phyloP scores from a whole-genome alignment of 106 monocot genomes.

The Apostasia shenzhenica region DNA sequence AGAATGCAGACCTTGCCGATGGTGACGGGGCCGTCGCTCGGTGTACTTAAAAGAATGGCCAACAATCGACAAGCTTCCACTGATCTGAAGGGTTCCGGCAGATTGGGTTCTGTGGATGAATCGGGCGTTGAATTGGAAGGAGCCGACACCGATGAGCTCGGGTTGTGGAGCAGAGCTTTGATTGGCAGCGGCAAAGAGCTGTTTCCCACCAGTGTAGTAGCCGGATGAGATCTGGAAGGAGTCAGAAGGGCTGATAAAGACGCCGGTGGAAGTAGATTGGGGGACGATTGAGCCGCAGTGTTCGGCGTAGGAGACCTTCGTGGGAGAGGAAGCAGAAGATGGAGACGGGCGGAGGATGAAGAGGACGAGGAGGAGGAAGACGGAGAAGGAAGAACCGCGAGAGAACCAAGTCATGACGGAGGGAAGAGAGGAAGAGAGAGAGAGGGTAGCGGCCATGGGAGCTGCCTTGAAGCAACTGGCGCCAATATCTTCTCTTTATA shows the following conservation, averaged over 20 bases:
- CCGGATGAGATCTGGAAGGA: constrained; percentile 8
- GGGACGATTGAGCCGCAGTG: constrained; percentile 38
- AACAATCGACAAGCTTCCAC: constrained; percentile 13
- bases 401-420: background rate
- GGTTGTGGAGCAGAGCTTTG: background rate
- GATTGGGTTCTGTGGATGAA: constrained; percentile 9
- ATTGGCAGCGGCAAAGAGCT: background rate
- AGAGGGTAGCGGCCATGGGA: no score
- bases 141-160: background rate
- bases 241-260: background rate
- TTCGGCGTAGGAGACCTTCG: constrained; percentile 15
- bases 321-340: background rate
- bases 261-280: constrained; percentile 4
- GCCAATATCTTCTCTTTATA: no score
- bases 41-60: background rate
- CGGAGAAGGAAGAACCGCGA: background rate
- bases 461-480: no score
- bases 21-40: constrained; percentile 27
- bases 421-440: background rate
- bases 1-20: constrained; percentile 25
- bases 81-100: constrained; percentile 14
- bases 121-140: constrained; percentile 8
- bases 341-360: background rate
- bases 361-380: background rate
- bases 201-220: constrained; percentile 27